Evolutionary conservation across 164 flowering plant species (phyloP).

Genomic region (Paratinospora sagittata): DNA sequence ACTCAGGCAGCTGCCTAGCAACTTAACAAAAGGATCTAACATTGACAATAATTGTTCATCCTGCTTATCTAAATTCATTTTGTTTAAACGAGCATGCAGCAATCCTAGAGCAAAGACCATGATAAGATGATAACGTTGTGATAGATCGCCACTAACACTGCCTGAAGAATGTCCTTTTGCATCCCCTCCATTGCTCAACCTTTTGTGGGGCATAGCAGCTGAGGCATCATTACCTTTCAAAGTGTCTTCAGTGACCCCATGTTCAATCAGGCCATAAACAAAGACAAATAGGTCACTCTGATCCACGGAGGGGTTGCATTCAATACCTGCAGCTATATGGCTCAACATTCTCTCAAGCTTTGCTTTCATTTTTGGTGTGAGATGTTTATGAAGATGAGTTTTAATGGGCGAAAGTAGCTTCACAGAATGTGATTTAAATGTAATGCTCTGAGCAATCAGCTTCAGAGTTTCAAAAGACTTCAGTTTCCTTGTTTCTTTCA

Average conservation of each 20-base stretch:
- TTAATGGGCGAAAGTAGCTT: conserved; percentile 73
- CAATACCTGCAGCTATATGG: conserved; percentile 77
- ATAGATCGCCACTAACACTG: conserved; percentile 17
- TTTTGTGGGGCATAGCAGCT: conserved; percentile 3
- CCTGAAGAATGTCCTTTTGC: conserved; percentile 14
- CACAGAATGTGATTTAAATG: conserved; percentile 57
- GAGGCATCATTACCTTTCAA: conserved; percentile 18
- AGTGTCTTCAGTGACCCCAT: conserved; percentile 45
- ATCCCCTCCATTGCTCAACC: conserved; percentile 2
- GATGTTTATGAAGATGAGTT: conserved; percentile 47
- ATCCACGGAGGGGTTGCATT: conserved; percentile 60
- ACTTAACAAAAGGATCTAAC: conserved; percentile 73
- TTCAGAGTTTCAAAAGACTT: conserved; percentile 75
- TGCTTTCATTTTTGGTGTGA: conserved; percentile 59
- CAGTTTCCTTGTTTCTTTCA: conserved; percentile 82
- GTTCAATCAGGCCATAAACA: conserved; percentile 59
- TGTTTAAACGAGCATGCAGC: conserved; percentile 49
- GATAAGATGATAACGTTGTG: conserved; percentile 53
- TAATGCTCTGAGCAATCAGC: conserved; percentile 62
- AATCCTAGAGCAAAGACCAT: conserved; percentile 73
- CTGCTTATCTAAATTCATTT: conserved; percentile 40
- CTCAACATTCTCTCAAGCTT: conserved; percentile 63
- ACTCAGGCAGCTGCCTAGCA: conserved; percentile 53
- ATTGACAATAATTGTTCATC: conserved; percentile 43
- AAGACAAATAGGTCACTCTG: conserved; percentile 69